Base-by-base conservation (phyloP, 805 yeast species). In the Dipodascus geniculatus region DNA sequence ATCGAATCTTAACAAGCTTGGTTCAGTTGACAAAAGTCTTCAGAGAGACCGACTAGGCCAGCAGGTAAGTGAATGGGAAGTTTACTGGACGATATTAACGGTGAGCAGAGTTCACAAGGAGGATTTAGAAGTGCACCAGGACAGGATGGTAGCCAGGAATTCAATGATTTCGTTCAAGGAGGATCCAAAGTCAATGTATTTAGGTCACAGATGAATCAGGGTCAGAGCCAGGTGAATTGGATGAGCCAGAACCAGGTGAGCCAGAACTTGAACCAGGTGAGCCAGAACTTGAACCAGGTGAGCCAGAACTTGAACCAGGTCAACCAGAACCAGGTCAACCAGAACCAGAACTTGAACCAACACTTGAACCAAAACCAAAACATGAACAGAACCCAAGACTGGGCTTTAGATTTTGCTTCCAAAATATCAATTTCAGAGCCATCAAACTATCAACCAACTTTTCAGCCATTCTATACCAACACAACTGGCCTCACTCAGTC, bases 1-100 rank as follows among this genome's bases (percentile, higher is more conserved):
- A 23, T 65, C 63, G 48, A 60, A 53, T 48, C 53, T 64, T 8
- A 57, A 60, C n/a, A 64, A 64, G 53, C 67, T 63, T 35, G 54
- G 57, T 4, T 42, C 53, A 3, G 55, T 56, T 3, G 57, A 60
- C 31, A 33, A 53, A 9, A 52, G 57, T 9, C 51, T 58, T 23
- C 58, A 55, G 42, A 53, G 57, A 14, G 61, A 58, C 33, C 56
- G 61, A 50, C 50, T 56, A 23, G 54, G 55, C 11, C 42, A 42
- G 4, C 23, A 48, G 23, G 19, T 31, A 2, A 44, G 53, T 42
- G 23, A 48, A 53, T 24, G 49, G 38, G 16, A 50, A 48, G 24
- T 33, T 51, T n/a, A 28, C 44, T n/a, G 53, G 50, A 1, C 48
- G 51, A 9, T 31, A 38, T 16, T 23, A 49, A 9, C 31, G 42